Base-by-base conservation (phyloP, 306 rosid genomes). In the Prunus kanzakura region DNA sequence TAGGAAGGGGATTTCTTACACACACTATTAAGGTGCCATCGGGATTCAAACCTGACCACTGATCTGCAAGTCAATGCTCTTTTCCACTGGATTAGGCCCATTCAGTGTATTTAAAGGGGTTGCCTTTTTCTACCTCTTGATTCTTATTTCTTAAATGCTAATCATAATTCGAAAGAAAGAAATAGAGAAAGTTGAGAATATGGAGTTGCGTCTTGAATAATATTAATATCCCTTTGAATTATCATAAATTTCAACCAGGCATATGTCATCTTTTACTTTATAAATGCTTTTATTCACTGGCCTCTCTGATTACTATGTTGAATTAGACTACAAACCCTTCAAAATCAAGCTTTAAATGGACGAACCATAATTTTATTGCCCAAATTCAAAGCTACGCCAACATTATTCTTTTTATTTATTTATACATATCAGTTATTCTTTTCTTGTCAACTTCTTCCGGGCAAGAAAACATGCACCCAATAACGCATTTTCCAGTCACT, bases 1-100 rank as follows among this genome's bases (percentile, higher is more conserved):
- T 1, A 6, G 0, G 8, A 35, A 0, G 0, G 2, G 2, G 8
- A 32, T 38, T 38, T 38, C 0, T 38, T 2, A 38, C 0, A 38
- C 43, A 38, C 2, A 38, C 0, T 38, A 0, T 38, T 1, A 7
- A 38, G 2, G 43, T 38, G 43, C 0, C 0, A 38, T 38, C 2
- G 0, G 0, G 0, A 2, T 38, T 38, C 8, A 4, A 7, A 38
- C 2, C 0, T 1, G 9, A 38, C 2, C 9, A 38, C 9, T 7
- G 0, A 38, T 35, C 2, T 38, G 9, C 43, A 38, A 38, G 0
- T 38, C 43, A 38, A 38, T 1, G 0, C 41, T 7, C 9, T 1
- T 38, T 35, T 38, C 0, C 10, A 38, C 8, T 38, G 2, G 0
- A 0, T 6, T 38, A 38, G 0, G 9, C 9, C 43, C 9, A 0